phyloP scores from a whole-genome alignment of 345 rosid species.

The Clarkia xantiana region DNA sequence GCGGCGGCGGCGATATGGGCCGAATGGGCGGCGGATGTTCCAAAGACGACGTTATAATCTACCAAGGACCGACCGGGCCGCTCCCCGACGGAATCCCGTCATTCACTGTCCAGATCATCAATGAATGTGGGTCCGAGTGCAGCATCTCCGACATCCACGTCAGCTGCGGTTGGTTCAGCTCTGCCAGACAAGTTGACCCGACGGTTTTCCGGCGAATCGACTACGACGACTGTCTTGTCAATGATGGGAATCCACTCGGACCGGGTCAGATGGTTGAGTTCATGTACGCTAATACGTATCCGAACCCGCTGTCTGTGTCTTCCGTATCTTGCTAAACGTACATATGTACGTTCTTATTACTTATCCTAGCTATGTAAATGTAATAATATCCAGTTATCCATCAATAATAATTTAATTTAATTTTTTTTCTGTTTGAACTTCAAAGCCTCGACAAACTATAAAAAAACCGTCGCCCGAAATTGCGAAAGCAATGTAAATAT shows the following conservation, averaged over 20 bases:
- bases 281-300: no score
- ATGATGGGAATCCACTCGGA: constrained; percentile 44
- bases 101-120: constrained; percentile 15
- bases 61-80: constrained; percentile 38
- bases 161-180: constrained; percentile 44
- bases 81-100: constrained; percentile 53
- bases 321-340: no score
- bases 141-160: constrained; percentile 53
- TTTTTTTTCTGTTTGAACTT: no score
- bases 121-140: constrained; percentile 31
- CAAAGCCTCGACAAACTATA: no score
- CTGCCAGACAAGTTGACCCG: constrained; percentile 43
- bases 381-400: no score
- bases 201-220: constrained; percentile 32
- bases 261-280: no score
- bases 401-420: no score
- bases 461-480: no score
- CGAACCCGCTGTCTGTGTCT: no score
- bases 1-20: neutral
- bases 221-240: constrained; percentile 60
- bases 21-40: constrained; percentile 43
- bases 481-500: no score
- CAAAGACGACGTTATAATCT: constrained; percentile 40
- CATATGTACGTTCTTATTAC: no score
- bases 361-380: no score